Percentiles rank a stretch among this genome's conserved stretches.
Conservation (phyloP, 2,329 filamentous ascomycete species). For the Tolypocladium nubicola region DNA sequence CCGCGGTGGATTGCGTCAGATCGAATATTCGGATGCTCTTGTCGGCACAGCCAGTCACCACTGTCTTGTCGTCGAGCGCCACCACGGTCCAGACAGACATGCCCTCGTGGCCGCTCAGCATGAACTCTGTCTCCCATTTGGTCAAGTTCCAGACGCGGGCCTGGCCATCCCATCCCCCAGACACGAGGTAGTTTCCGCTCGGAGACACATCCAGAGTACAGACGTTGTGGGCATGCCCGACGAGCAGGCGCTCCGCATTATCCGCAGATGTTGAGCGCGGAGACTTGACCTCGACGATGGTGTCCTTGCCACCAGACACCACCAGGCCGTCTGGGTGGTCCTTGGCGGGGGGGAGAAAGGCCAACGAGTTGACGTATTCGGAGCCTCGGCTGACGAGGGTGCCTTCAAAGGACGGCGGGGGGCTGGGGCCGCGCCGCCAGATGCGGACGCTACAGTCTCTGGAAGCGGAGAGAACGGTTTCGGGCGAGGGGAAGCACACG, state of each 20-base stretch:
- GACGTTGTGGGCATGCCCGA: constrained; percentile 81
- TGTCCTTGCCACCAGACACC: constrained; percentile 81
- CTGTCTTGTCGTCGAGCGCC: constrained; percentile 65
- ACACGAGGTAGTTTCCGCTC: constrained; percentile 65
- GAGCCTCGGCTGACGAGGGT: constrained; percentile 71
- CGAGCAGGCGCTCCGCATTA: constrained; percentile 73
- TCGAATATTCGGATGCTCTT: constrained; percentile 79
- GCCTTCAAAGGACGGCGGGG: constrained; percentile 63
- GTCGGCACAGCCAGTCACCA: constrained; percentile 90
- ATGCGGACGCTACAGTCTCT: constrained; percentile 82
- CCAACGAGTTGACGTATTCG: constrained; percentile 78
- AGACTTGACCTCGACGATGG: constrained; percentile 81
- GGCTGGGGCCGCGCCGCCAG: constrained; percentile 61
- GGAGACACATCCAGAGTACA: constrained; percentile 75
- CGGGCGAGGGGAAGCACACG: constrained; percentile 65
- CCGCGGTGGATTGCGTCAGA: constrained; percentile 48
- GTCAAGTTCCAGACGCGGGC: constrained; percentile 79
- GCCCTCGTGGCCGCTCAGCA: constrained; percentile 66
- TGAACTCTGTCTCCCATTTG: constrained; percentile 68
- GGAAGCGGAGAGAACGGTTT: constrained; percentile 72
- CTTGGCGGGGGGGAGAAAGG: constrained; percentile 60
- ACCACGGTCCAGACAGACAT: constrained; percentile 83
- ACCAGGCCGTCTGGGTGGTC: constrained; percentile 70
- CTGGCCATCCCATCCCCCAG: constrained; percentile 87
- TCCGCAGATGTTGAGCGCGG: constrained; percentile 56